phyloP scores from a whole-genome alignment of 2,329 filamentous ascomycete species.

The Aureobasidium subglaciale region DNA sequence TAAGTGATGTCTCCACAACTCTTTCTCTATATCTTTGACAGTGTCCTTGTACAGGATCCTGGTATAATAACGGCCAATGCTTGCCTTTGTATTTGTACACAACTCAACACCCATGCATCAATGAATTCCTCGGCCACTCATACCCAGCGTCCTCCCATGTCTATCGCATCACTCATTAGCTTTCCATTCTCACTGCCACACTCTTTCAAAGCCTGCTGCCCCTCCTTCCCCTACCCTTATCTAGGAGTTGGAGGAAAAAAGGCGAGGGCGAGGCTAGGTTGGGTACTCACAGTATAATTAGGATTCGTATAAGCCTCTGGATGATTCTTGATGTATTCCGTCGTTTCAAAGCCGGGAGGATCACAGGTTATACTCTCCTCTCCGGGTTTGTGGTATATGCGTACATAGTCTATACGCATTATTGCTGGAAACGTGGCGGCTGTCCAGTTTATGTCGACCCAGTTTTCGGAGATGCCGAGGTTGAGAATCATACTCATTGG shows the following conservation, averaged over 20 bases:
- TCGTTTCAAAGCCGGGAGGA: constrained; percentile 47
- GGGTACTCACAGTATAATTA: constrained; percentile 46
- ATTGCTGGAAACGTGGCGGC: constrained; percentile 43
- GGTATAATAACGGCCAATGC: too few species aligned
- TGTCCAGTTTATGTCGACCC: constrained; percentile 34
- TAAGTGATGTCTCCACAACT: too few species aligned
- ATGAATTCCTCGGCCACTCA: constrained; percentile 37
- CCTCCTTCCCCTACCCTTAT: too few species aligned
- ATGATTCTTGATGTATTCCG: constrained; percentile 44
- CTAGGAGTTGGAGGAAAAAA: too few species aligned
- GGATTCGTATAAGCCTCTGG: constrained; percentile 42
- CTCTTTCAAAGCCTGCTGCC: too few species aligned
- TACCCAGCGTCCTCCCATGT: constrained; percentile 25
- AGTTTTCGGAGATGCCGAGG: constrained; percentile 42
- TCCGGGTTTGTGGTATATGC: constrained; percentile 47
- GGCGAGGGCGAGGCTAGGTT: too few species aligned
- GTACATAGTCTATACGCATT: constrained; percentile 49
- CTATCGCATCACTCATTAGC: neutral
- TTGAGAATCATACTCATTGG: constrained; percentile 50
- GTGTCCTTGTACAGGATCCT: neutral
- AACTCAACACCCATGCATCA: constrained; percentile 36
- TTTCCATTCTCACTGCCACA: neutral
- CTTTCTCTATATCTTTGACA: neutral
- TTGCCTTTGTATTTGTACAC: too few species aligned
- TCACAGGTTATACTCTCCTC: constrained; percentile 47